Conservation (phyloP, 768 basidiomycete genomes). For the Amanita brunnescens region DNA sequence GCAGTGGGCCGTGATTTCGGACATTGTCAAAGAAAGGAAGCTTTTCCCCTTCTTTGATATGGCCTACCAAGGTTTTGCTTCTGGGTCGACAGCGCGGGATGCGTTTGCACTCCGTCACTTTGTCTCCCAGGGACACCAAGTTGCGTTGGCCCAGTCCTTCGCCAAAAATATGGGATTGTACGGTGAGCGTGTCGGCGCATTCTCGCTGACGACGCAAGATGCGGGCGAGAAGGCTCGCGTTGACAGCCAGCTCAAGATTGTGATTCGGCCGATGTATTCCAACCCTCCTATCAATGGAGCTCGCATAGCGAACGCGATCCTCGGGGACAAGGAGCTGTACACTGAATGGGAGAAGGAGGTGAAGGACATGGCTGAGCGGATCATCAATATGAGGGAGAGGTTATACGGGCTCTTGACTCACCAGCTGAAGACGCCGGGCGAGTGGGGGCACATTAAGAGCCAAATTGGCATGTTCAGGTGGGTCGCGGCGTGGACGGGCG, state of each 20-base stretch:
- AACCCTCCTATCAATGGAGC: constrained; percentile 94
- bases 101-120: constrained; percentile 96
- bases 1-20: constrained; percentile 89
- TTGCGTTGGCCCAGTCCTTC: constrained; percentile 90
- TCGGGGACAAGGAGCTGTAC: constrained; percentile 68
- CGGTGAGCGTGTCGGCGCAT: constrained; percentile 96
- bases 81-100: constrained; percentile 82
- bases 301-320: constrained; percentile 76
- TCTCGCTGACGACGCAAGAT: constrained; percentile 69
- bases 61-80: constrained; percentile 99
- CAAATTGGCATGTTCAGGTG: constrained; percentile 99
- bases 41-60: constrained; percentile 99
- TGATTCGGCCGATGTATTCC: constrained; percentile 95
- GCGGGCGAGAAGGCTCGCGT: constrained; percentile 78
- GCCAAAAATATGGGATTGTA: constrained; percentile 99
- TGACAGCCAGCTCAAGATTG: constrained; percentile 90
- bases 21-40: constrained; percentile 79
- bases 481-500: constrained; percentile 12
- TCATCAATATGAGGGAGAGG: constrained; percentile 86
- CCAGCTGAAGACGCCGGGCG: constrained; percentile 82
- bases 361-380: constrained; percentile 91
- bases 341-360: constrained; percentile 86
- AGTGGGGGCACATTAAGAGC: constrained; percentile 91
- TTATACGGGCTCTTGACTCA: constrained; percentile 71
- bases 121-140: constrained; percentile 80